Evolutionary conservation across 2,329 filamentous ascomycete genomes (phyloP).

Genomic region (Aspergillus puulaauensis): DNA sequence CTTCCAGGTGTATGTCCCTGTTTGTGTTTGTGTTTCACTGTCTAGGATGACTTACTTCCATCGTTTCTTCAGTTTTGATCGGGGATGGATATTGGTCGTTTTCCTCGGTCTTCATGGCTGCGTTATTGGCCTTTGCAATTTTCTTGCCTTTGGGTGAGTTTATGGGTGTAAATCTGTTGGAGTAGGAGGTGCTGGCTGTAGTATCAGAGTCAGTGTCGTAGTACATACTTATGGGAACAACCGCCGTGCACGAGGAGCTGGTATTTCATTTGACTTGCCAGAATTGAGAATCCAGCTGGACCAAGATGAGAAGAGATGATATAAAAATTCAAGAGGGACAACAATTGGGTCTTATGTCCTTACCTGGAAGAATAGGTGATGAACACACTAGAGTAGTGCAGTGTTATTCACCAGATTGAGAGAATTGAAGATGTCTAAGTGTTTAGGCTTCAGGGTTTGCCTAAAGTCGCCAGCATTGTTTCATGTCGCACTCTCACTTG

Average conservation of each 20-base stretch:
- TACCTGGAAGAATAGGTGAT: no score
- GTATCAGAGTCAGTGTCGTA: neutral
- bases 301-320: neutral
- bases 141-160: slow-evolving; percentile 1
- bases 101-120: neutral
- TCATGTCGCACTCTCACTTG: neutral
- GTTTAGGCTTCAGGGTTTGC: neutral
- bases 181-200: neutral
- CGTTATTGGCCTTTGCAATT: neutral
- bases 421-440: neutral
- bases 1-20: neutral
- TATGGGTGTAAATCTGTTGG: slow-evolving; percentile 5
- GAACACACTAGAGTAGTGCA: neutral
- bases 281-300: neutral
- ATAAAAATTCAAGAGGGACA: neutral
- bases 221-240: neutral
- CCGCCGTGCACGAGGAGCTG: no score
- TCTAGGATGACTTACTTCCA: neutral
- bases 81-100: neutral
- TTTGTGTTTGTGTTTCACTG: neutral
- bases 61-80: neutral
- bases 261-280: neutral
- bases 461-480: neutral
- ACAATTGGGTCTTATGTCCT: neutral
- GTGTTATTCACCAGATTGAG: neutral